Conservation (phyloP, 441 rosid species). For the Populus hybrid region DNA sequence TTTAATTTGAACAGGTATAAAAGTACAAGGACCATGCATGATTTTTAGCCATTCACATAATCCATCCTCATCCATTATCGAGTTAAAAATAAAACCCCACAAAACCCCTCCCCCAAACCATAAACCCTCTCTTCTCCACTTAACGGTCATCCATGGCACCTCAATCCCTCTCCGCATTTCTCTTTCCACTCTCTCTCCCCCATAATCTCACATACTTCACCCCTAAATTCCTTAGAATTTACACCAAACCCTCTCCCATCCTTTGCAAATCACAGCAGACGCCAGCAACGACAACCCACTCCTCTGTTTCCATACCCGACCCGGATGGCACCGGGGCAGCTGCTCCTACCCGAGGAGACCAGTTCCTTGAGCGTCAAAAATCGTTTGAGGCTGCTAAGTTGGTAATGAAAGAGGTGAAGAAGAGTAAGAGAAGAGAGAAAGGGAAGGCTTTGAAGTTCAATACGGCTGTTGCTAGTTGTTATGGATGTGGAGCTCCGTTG, state of each 20-base stretch:
- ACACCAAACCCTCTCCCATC: conserved; percentile 25
- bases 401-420: conserved; percentile 46
- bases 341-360: conserved; percentile 66
- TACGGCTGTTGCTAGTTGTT: conserved; percentile 53
- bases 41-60: not conserved
- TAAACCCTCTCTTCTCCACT: not conserved
- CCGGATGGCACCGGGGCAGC: conserved; percentile 69
- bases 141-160: conserved; percentile 48
- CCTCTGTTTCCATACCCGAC: conserved; percentile 27
- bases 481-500: conserved; percentile 97
- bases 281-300: conserved; percentile 22
- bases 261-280: conserved; percentile 39
- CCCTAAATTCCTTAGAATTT: conserved; percentile 28
- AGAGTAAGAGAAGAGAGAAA: conserved; percentile 31
- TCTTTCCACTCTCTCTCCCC: conserved; percentile 42
- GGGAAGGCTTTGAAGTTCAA: conserved; percentile 38
- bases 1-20: not conserved
- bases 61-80: not conserved
- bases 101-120: not conserved
- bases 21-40: not conserved
- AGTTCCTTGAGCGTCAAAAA: conserved; percentile 58
- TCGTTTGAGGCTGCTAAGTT: conserved; percentile 57
- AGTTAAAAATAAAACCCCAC: not conserved
- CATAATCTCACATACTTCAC: conserved; percentile 24
- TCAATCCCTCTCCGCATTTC: conserved; percentile 46